A percentile compares a stretch with the other conserved stretches of the same genome.
These are phyloP conservation scores for Aspergillus intermedius DNA, from an alignment of 2,329 filamentous ascomycete species.

Conservation along the genomic window DNA sequence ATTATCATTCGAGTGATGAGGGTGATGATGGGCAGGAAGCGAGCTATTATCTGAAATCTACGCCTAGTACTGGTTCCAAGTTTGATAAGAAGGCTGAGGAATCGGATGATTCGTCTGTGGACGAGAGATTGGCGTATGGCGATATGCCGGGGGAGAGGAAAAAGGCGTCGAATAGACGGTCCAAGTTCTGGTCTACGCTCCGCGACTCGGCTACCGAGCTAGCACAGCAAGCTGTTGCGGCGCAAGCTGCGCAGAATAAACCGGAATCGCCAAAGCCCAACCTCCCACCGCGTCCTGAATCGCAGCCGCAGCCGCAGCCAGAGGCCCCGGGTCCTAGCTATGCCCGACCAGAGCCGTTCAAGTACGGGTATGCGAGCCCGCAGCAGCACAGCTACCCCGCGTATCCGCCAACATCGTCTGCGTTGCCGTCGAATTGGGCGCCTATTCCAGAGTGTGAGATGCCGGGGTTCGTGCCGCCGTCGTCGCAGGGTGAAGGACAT, in stretches of 20 bases:
- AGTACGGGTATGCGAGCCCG: slow-evolving; percentile 24
- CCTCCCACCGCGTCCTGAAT: slow-evolving; percentile 3
- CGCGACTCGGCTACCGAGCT: not conserved
- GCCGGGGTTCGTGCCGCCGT: slow-evolving; percentile 37
- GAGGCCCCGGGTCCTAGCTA: slow-evolving; percentile 27
- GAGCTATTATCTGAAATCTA: not conserved
- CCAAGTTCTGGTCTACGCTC: not conserved
- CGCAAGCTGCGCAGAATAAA: slow-evolving; percentile 1
- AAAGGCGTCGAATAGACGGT: not conserved
- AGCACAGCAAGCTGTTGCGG: not conserved
- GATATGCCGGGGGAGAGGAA: slow-evolving; percentile 13
- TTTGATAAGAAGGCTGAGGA: not conserved
- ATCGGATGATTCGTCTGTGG: slow-evolving; percentile 20
- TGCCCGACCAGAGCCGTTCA: slow-evolving; percentile 22
- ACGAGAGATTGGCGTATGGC: slow-evolving; percentile 35
- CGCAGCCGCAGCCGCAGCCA: not conserved
- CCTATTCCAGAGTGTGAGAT: slow-evolving; percentile 35
- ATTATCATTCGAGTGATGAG: not conserved
- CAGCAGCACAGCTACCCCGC: slow-evolving; percentile 11
- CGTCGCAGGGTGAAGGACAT: slow-evolving; percentile 19
- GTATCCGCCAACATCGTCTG: slow-evolving; percentile 8
- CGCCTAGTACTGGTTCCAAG: not conserved
- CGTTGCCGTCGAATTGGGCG: slow-evolving; percentile 27
- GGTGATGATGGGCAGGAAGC: not conserved
- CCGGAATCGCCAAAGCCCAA: too few species aligned